phyloP scores from a whole-genome alignment of 1,284 basidiomycete genomes.

The Chalciporus sp. region DNA sequence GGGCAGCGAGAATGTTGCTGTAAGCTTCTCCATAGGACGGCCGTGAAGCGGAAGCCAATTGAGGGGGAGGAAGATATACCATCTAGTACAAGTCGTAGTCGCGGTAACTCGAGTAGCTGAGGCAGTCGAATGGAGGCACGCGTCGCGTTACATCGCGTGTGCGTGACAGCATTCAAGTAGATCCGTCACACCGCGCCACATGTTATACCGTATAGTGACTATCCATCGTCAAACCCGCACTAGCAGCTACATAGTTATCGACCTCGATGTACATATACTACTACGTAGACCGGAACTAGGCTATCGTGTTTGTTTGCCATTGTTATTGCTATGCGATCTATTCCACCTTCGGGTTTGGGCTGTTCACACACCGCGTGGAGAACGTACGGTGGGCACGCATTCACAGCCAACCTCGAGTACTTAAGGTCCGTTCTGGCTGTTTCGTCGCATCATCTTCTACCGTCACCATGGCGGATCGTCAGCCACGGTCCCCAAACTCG shows the following conservation, averaged over 20 bases:
- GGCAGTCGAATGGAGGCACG: too few species aligned
- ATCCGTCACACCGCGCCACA: background rate
- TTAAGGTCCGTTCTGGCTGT: constrained; percentile 23
- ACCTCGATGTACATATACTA: too few species aligned
- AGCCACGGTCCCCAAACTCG: constrained; percentile 36
- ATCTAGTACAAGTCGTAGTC: too few species aligned
- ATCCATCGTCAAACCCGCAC: too few species aligned
- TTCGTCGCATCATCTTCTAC: constrained; percentile 13
- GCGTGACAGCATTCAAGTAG: constrained; percentile 14
- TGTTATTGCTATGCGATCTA: constrained; percentile 27
- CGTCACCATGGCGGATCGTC: constrained; percentile 41
- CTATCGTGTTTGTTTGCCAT: constrained; percentile 15
- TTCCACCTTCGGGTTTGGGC: constrained; percentile 1
- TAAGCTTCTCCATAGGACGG: constrained; percentile 83
- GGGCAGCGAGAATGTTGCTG: constrained; percentile 68
- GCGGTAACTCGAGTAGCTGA: too few species aligned
- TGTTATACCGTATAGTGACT: too few species aligned
- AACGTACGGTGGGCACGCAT: constrained; percentile 33
- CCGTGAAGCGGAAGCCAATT: constrained; percentile 54
- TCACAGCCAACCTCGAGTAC: constrained; percentile 21
- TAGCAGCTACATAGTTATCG: too few species aligned
- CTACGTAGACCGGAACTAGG: background rate
- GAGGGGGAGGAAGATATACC: constrained; percentile 73
- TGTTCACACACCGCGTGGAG: constrained; percentile 25
- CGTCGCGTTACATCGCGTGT: constrained; percentile 1